Percentiles rank a stretch among this genome's conserved stretches.
Evolutionary conservation across 2,329 filamentous ascomycete species (phyloP).

Genomic region (Escovopsis sp.): DNA sequence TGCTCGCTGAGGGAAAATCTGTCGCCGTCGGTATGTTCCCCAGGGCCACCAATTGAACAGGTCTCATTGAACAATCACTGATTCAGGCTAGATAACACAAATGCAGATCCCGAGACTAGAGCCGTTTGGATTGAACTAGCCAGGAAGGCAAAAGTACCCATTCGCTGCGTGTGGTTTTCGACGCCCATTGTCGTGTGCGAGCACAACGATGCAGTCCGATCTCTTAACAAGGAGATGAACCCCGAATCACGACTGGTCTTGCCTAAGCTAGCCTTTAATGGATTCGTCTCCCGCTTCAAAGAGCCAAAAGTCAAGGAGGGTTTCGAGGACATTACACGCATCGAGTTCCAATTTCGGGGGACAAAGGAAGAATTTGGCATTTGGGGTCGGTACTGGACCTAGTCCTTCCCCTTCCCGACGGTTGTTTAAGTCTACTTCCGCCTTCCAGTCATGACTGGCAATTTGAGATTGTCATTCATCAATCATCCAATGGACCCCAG

Average conservation of each 20-base stretch:
- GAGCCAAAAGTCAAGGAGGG: constrained; percentile 62
- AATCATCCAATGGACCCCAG: too few species aligned
- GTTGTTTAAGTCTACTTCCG: too few species aligned
- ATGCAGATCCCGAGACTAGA: constrained; percentile 64
- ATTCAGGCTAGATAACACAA: constrained; percentile 68
- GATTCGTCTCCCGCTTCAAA: constrained; percentile 59
- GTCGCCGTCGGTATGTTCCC: constrained; percentile 58
- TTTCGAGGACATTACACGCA: constrained; percentile 61
- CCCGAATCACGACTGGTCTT: constrained; percentile 64
- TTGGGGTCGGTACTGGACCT: constrained; percentile 71
- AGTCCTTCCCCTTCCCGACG: not conserved
- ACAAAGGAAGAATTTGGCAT: constrained; percentile 50
- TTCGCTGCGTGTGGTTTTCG: constrained; percentile 77
- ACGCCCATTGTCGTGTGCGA: constrained; percentile 54
- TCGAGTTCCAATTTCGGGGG: constrained; percentile 66
- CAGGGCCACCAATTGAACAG: too few species aligned
- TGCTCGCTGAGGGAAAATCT: constrained; percentile 49
- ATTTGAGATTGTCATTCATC: too few species aligned
- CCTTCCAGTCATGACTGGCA: too few species aligned
- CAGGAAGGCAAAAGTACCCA: constrained; percentile 51
- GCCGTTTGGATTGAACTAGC: constrained; percentile 68
- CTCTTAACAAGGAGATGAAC: constrained; percentile 58
- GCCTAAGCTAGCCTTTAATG: constrained; percentile 66
- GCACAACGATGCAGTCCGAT: constrained; percentile 78
- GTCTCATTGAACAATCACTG: too few species aligned